Base-by-base conservation (phyloP, 768 basidiomycete species). In the Lentinula raphanica region DNA sequence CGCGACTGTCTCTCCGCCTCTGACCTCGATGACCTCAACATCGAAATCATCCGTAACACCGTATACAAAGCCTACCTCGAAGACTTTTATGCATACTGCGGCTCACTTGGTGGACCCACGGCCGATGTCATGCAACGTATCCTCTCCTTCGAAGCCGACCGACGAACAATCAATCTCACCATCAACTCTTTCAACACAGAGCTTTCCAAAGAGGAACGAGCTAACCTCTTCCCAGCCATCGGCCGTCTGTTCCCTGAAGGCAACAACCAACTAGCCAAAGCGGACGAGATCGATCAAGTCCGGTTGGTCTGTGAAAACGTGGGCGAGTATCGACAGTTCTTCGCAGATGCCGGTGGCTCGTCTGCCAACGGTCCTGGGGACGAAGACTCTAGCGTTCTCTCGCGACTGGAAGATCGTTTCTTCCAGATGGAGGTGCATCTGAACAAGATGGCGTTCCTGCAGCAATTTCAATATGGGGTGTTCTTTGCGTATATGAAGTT, bases 41-140 rank as follows among this genome's bases (percentile, higher is more conserved):
- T 99, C 67, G 97, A 99, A 77, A 97, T 99, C 74, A 95, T 99
- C 73, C 92, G 97, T 44, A 98, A 98, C 75, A 95, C 96, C 1
- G 89, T 99, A 35, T 98, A 98, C 83, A 98, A 97, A 72, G 89
- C 94, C 17, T 99, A 99, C 74, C 88, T 99, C 58, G 96, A 98
- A 70, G 97, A 99, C 72, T 99, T 99, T 71, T 84, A 94, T 76
- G 71, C 80, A 62, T 98, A 89, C 73, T 90, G 86, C 68, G 74
- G 79, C 46, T 84, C 88, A 7, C 76, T 98, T 32, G 88, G 92
- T 40, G 81, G 84, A 9, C 32, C 97, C 0, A 98, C 97, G 3
- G 79, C 84, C 13, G 94, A 96, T 44, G 85, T 94, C 63, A 98
- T 98, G 97, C 84, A 88, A 60, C 81, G 79, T 38, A 93, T 97